A percentile compares a stretch with the other conserved stretches of the same genome.
Evolutionary conservation across 1,284 basidiomycete genomes (phyloP).

Genomic region (Tausonia pullulans): DNA sequence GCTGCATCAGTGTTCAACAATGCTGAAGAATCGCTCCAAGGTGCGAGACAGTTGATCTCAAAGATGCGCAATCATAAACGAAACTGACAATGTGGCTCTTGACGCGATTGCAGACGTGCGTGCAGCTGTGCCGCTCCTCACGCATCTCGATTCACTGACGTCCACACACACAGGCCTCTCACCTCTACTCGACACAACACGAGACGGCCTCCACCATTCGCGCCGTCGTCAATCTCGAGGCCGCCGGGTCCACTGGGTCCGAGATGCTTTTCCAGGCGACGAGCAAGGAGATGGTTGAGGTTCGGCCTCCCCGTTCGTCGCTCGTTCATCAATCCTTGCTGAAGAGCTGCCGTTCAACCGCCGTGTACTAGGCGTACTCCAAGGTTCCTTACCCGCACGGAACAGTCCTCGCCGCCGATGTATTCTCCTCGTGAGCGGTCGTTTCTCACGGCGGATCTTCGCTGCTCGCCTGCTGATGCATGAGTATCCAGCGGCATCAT

Average conservation of each 20-base stretch:
- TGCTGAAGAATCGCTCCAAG: conserved; percentile 46
- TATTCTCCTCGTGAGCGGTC: conserved; percentile 57
- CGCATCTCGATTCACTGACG: background rate
- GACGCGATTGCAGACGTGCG: too few species aligned
- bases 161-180: conserved; percentile 57
- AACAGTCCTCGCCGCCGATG: conserved; percentile 82
- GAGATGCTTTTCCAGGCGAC: conserved; percentile 95
- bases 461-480: too few species aligned
- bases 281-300: conserved; percentile 78
- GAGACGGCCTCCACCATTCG: conserved; percentile 60
- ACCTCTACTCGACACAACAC: conserved; percentile 82
- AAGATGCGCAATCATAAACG: conserved; percentile 10
- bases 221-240: conserved; percentile 86
- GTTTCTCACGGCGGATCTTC: too few species aligned
- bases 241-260: conserved; percentile 77
- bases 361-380: conserved; percentile 43
- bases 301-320: conserved; percentile 69
- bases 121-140: background rate
- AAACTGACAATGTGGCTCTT: background rate
- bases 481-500: conserved; percentile 50
- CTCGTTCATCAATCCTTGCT: conserved; percentile 26
- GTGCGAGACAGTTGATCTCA: background rate
- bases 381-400: conserved; percentile 43
- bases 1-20: conserved; percentile 72
- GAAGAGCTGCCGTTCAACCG: background rate